Evolutionary conservation across 108 stramenopile genomes (phyloP).

Genomic region (Cyclostephanos tholiformis): DNA sequence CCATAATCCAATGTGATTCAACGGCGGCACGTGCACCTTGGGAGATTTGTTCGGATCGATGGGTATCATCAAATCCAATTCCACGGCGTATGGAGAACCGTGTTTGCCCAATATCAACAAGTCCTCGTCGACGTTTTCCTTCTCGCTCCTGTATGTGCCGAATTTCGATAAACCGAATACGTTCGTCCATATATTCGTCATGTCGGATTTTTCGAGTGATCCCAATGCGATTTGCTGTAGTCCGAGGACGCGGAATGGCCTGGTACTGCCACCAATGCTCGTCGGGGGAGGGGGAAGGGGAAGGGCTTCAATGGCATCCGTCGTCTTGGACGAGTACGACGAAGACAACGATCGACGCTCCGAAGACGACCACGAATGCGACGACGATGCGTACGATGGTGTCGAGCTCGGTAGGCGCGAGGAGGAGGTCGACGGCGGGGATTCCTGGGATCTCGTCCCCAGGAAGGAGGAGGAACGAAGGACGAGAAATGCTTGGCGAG

Average conservation of each 20-base stretch:
- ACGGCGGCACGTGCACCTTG: slow-evolving; percentile 90
- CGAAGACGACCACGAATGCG: too few relatives aligned
- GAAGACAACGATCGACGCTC: too few relatives aligned
- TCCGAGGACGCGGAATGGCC: slow-evolving; percentile 90
- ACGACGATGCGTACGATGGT: too few relatives aligned
- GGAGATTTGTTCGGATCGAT: slow-evolving; percentile 79
- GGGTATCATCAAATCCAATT: slow-evolving; percentile 97
- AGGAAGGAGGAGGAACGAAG: too few relatives aligned
- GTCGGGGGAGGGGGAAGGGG: too few relatives aligned
- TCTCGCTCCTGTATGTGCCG: slow-evolving; percentile 68
- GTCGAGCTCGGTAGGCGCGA: too few relatives aligned
- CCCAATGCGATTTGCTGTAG: slow-evolving; percentile 98
- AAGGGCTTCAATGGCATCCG: too few relatives aligned
- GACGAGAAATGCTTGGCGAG: too few relatives aligned
- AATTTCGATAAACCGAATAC: slow-evolving; percentile 80
- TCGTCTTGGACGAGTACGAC: too few relatives aligned
- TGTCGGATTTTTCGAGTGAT: slow-evolving; percentile 57
- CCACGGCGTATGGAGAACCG: slow-evolving; percentile 72
- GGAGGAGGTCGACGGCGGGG: too few relatives aligned
- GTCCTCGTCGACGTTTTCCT: slow-evolving; percentile 97
- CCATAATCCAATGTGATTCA: slow-evolving; percentile 99
- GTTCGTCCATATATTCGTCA: slow-evolving; percentile 85
- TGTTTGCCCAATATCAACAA: slow-evolving; percentile 83
- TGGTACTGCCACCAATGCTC: too few relatives aligned
- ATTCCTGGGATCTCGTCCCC: too few relatives aligned